Percentiles rank a stretch among this genome's conserved stretches.
These are phyloP conservation scores for Narthecium ossifragum DNA, from an alignment of 106 monocot genomes.

Conservation along the genomic window DNA sequence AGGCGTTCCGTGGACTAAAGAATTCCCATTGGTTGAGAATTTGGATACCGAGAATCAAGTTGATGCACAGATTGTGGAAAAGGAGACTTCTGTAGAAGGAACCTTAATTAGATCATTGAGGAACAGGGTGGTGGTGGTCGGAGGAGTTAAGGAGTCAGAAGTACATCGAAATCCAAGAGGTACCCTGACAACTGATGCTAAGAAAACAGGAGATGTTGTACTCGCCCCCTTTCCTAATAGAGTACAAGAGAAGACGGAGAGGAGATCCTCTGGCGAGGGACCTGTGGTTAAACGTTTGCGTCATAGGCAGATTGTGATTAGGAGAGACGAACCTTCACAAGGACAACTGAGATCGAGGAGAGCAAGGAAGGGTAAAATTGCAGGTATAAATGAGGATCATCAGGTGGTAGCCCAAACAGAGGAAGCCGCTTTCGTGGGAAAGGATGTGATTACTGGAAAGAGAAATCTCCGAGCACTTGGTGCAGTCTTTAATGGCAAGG, in stretches of 20 bases:
- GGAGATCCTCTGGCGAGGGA: not conserved
- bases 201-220: not conserved
- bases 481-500: not conserved
- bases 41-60: not conserved
- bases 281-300: slow-evolving; percentile 11
- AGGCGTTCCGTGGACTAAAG: not conserved
- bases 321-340: not conserved
- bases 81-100: not conserved
- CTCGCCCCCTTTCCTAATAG: not conserved
- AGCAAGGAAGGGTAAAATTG: not conserved
- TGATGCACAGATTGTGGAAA: not conserved
- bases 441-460: not conserved
- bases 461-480: not conserved
- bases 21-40: not conserved
- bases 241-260: not conserved
- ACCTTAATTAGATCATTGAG: slow-evolving; percentile 14
- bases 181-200: no score
- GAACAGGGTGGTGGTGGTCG: slow-evolving; percentile 10
- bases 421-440: not conserved
- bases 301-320: slow-evolving; percentile 9
- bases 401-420: not conserved
- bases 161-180: not conserved
- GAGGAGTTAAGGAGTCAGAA: not conserved
- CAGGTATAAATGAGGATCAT: not conserved
- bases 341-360: not conserved